Evolutionary conservation across 1,284 basidiomycete genomes (phyloP).

Genomic region (Naganishia cerealis): DNA sequence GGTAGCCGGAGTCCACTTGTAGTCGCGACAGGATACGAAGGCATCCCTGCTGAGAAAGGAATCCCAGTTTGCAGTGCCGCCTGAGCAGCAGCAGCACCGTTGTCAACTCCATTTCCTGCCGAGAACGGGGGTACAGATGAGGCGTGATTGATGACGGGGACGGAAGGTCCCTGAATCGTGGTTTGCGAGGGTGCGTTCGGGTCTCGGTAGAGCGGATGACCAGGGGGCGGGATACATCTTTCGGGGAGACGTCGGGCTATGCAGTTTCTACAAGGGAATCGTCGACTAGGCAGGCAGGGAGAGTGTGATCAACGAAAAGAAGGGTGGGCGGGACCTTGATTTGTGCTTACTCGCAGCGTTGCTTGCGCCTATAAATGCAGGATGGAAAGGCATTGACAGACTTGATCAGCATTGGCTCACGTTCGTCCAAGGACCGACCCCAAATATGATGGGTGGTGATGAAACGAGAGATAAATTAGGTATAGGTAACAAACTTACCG

Average conservation of each 20-base stretch:
- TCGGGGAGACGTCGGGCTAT: conserved; percentile 31
- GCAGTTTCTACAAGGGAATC: conserved; percentile 32
- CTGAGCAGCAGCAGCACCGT: too few relatives aligned
- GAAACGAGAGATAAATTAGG: neutral
- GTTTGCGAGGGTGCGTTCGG: neutral
- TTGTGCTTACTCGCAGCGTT: conserved; percentile 32
- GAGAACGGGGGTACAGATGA: neutral
- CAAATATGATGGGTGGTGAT: neutral
- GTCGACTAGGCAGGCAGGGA: conserved; percentile 2
- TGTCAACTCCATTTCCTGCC: neutral
- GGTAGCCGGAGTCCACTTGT: neutral
- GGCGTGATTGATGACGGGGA: neutral
- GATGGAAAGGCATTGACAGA: neutral
- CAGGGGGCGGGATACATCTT: conserved; percentile 30
- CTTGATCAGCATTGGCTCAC: neutral
- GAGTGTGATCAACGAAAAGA: neutral
- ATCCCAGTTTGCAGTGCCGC: neutral
- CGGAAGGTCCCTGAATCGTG: neutral
- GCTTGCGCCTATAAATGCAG: conserved; percentile 19
- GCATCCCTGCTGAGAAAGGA: neutral
- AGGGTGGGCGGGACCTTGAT: neutral
- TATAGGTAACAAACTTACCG: conserved; percentile 16
- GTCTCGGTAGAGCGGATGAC: conserved; percentile 19
- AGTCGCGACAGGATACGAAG: neutral
- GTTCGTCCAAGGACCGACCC: neutral